Conservation (phyloP, 2,329 filamentous ascomycete species). For the Knoxdaviesia capensis region DNA sequence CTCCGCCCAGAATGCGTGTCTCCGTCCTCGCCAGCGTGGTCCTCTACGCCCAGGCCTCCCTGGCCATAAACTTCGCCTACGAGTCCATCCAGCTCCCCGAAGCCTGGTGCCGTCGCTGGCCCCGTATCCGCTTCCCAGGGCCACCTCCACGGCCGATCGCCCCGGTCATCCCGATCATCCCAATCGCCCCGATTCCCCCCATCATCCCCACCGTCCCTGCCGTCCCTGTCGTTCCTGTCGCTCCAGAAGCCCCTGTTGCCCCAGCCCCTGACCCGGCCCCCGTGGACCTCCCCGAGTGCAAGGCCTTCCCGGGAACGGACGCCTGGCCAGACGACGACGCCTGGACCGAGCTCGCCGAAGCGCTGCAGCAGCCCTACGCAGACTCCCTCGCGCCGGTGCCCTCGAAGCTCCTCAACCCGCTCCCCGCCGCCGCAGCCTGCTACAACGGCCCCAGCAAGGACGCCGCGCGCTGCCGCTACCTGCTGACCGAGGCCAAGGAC, state of each 20-base stretch:
- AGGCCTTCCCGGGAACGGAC: constrained; percentile 10
- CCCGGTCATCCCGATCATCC: too few relatives aligned
- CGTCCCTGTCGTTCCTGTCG: constrained; percentile 2
- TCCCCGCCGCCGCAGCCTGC: constrained; percentile 13
- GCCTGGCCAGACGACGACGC: constrained; percentile 12
- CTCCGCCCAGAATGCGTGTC: too few relatives aligned
- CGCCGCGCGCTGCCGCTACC: constrained; percentile 10
- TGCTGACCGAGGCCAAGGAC: constrained; percentile 10
- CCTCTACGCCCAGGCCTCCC: too few relatives aligned
- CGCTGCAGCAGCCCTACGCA: constrained; percentile 5
- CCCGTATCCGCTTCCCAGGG: too few relatives aligned
- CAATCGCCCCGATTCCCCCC: neutral
- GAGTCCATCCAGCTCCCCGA: constrained; percentile 3
- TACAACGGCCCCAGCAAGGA: constrained; percentile 9
- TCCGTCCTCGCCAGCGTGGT: too few relatives aligned
- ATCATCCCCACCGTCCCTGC: constrained; percentile 1
- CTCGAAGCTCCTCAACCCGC: constrained; percentile 11
- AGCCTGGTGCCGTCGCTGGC: neutral
- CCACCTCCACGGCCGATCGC: too few relatives aligned
- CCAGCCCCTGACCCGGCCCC: neutral
- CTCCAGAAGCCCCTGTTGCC: neutral
- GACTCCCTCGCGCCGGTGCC: constrained; percentile 9
- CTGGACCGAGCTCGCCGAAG: constrained; percentile 9
- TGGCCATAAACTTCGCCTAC: neutral
- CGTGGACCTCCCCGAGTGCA: constrained; percentile 8